Conservation (phyloP, 2,329 filamentous ascomycete genomes). For the Blastomyces percursus region DNA sequence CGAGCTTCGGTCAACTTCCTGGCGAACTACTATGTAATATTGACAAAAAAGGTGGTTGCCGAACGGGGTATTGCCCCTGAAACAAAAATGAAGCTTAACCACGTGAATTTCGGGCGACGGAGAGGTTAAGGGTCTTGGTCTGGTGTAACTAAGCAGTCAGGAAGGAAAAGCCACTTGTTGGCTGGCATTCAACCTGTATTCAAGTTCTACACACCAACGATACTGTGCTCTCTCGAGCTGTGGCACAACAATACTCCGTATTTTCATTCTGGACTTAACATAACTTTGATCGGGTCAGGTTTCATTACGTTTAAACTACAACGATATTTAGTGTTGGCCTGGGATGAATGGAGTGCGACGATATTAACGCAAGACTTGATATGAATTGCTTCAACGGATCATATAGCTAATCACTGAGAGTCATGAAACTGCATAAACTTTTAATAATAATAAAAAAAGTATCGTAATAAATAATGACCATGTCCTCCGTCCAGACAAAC, state of each 20-base stretch:
- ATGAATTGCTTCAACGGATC: neutral
- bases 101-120: neutral
- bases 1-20: neutral
- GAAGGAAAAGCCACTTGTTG: neutral
- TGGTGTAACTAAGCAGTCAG: too few relatives aligned
- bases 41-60: neutral
- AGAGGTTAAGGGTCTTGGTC: too few relatives aligned
- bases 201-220: neutral
- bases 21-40: too few relatives aligned
- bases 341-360: neutral
- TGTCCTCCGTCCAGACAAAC: conserved; percentile 6
- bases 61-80: neutral
- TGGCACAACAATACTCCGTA: neutral
- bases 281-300: neutral
- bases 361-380: neutral
- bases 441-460: neutral
- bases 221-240: too few relatives aligned
- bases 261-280: neutral
- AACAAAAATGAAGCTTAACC: neutral
- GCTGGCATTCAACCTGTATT: neutral
- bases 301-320: neutral
- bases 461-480: neutral
- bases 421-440: conserved; percentile 1
- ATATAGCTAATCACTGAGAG: neutral
- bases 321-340: neutral